Percentiles rank a stretch among this genome's conserved stretches.
Conservation (phyloP, 176 grass and related monocot species). For the Oropetium thomaeum region DNA sequence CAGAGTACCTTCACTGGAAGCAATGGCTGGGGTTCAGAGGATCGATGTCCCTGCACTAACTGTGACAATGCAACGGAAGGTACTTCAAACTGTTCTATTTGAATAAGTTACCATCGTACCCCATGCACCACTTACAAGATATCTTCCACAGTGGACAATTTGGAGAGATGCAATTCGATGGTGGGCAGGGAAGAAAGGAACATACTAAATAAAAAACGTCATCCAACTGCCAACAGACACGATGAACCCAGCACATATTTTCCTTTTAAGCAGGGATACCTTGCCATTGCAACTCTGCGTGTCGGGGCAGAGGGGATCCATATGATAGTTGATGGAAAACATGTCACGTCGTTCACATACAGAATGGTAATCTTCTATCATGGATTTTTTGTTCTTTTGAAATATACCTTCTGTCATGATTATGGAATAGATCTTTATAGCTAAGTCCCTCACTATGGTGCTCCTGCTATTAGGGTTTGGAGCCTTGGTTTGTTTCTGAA, state of each 20-base stretch:
- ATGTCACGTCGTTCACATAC: conserved; percentile 74
- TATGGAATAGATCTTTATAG: conserved; percentile 8
- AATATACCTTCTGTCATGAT: conserved; percentile 36
- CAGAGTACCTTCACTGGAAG: conserved; percentile 71
- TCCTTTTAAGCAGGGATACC: conserved; percentile 85
- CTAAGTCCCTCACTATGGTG: not conserved
- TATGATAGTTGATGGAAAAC: conserved; percentile 82
- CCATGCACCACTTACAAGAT: not conserved
- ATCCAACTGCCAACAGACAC: conserved; percentile 32
- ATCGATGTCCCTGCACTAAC: conserved; percentile 59
- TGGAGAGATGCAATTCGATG: conserved; percentile 64
- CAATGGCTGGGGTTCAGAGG: conserved; percentile 68
- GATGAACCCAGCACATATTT: conserved; percentile 52
- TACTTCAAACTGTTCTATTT: conserved; percentile 36
- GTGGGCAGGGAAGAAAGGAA: conserved; percentile 53
- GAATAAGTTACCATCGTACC: conserved; percentile 4
- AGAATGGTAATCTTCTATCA: conserved; percentile 56
- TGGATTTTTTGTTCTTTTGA: too few species aligned
- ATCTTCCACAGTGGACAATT: conserved; percentile 57
- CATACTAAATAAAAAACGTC: conserved; percentile 24
- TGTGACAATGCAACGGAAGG: conserved; percentile 56
- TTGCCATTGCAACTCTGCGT: conserved; percentile 72
- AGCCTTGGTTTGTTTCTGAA: conserved; percentile 77
- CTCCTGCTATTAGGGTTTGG: conserved; percentile 59
- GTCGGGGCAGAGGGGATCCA: conserved; percentile 77